Evolutionary conservation across 106 monocot species (phyloP), one percentile per base, ranked within the genome.

Genomic region (Iris macrosiphon): DNA sequence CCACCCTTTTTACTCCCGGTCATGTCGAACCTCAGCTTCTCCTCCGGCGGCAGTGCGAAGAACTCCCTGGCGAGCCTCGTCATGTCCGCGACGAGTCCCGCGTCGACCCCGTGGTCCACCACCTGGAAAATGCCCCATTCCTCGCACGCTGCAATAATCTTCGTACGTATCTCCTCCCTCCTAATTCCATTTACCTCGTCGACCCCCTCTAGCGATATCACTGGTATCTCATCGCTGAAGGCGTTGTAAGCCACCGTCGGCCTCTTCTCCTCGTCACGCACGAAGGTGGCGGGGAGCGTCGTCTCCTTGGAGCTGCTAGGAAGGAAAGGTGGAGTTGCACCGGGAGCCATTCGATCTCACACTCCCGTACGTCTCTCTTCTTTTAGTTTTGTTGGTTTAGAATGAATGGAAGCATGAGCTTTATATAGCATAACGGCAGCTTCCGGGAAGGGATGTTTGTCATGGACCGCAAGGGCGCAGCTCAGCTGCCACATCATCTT

Each of bases 91-190:
- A 89, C 33, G 20, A 89, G 76, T 0, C 13, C 70, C 7, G 67
- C 17, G 29, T 83, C 83, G 10, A 89, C 64, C 12, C 79, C 83
- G 24, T 89, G 89, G 63, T 89, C 79, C 4, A 74, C 71, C 19
- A 89, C 80, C 67, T 89, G 80, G 57, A 95, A 95, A 16, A 95
- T 56, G 1, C 95, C 95, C 95, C 95, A 95, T 12, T 76, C 84
- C 66, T 95, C 95, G 44, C 85, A 95, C 4, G 95, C 95, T 14
- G 54, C 79, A 26, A 79, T 85, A 16, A 95, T 82, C 35, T 59
- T 37, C 17, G 24, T 52, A 52, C 82, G 46, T 3, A 95, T 68
- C 60, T 81, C 79, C 3, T 1, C 55, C 31, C 85, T 60, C 39
- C 53, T 26, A 49, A 89, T 83, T 19, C 42, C 62, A 0, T 62